Base-by-base conservation (phyloP, 305 asterid genomes). In the Rubia balearica region DNA sequence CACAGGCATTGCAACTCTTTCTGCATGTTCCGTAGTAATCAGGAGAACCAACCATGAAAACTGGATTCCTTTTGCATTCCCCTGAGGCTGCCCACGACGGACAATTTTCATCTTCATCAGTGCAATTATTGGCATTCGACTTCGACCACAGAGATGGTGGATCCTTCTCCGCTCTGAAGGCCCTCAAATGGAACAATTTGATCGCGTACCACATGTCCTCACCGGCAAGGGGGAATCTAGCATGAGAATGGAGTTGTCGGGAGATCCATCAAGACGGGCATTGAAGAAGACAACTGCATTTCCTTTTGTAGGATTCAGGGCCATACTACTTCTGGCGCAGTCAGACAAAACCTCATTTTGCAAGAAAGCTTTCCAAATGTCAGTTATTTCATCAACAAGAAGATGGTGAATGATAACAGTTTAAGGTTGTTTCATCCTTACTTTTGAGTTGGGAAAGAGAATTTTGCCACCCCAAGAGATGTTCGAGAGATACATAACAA, bases 1-100 rank as follows among this genome's bases (percentile, higher is more conserved):
- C 78, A 76, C 98, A 92, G 45, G 84, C 90, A 42, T 82, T 84
- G 81, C 98, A 92, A 65, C 98, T 92, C 89, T 86, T 92, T 84
- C 95, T 86, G 82, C 98, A 92, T 36, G 97, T 77, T 40, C 98
- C 97, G 16, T 85, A 86, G 74, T 90, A 90, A 78, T 92, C 98
- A 66, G 91, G 84, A 49, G 98, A 83, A 71, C 97, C 98, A 62
- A 85, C 71, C 98, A 92, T 90, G 82, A 86, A 92, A 65, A 90
- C 82, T 5, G 95, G 74, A 73, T 92, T 92, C 76, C 83, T 84
- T 66, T 83, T 65, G 60, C 98, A 92, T 89, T 90, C 98, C 62
- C 98, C 98, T 2, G 70, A 75, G 69, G 95, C 85, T 49, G 96
- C 98, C 98, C 98, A 92, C n/a, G 70, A 76, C 60, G 87, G 73